phyloP scores from a whole-genome alignment of 208 protist genomes.

The Zelonia costaricensis region DNA sequence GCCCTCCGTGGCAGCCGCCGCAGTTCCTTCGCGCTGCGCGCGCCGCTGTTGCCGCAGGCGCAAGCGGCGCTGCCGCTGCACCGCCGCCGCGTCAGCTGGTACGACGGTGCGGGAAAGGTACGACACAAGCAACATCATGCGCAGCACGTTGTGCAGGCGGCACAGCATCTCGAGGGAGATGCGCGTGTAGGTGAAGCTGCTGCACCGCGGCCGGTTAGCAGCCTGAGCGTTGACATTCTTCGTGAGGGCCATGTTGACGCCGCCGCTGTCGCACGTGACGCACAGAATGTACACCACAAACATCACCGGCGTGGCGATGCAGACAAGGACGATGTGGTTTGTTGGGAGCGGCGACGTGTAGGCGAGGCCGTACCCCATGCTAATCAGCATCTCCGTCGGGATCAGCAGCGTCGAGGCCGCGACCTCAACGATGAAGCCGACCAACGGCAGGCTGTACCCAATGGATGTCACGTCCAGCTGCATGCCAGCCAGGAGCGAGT shows the following conservation, averaged over 20 bases:
- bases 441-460: slow-evolving; percentile 12
- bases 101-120: slow-evolving; percentile 31
- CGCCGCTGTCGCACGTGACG: slow-evolving; percentile 23
- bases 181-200: slow-evolving; percentile 26
- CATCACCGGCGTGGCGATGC: slow-evolving; percentile 28
- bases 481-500: slow-evolving; percentile 15
- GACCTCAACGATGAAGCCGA: slow-evolving; percentile 31
- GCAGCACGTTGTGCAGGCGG: slow-evolving; percentile 37
- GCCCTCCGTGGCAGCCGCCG: too few relatives aligned
- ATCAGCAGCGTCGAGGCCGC: slow-evolving; percentile 29
- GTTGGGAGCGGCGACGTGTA: slow-evolving; percentile 34
- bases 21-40: neutral
- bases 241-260: slow-evolving; percentile 24
- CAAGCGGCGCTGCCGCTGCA: slow-evolving; percentile 16
- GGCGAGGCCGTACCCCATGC: slow-evolving; percentile 65
- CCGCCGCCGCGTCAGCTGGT: slow-evolving; percentile 23
- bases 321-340: slow-evolving; percentile 32
- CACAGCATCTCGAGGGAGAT: slow-evolving; percentile 15
- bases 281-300: slow-evolving; percentile 37
- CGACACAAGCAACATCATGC: slow-evolving; percentile 23
- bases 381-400: slow-evolving; percentile 50
- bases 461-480: neutral
- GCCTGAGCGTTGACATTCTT: slow-evolving; percentile 19
- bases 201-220: slow-evolving; percentile 4
- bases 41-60: slow-evolving; percentile 14